Evolutionary conservation across 1,284 basidiomycete species (phyloP), one percentile per base, ranked within the genome.

Genomic region (Ceratobasidium sp.): DNA sequence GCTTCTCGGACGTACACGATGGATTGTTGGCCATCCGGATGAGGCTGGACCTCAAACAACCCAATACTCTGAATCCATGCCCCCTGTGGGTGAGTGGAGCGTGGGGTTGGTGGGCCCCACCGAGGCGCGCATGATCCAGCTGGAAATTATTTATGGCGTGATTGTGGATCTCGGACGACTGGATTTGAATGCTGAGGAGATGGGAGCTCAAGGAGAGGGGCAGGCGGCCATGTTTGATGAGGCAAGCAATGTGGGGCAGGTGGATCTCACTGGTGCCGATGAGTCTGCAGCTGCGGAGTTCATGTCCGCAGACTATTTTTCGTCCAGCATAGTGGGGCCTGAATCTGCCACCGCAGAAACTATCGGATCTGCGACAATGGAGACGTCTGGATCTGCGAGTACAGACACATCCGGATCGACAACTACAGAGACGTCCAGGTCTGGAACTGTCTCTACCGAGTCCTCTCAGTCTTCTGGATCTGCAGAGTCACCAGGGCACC

Each of bases 121-220:
- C 0, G 70, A 74, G 30, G 59, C 43, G 10, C 34, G 60, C 1
- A 82, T 93, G 77, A 88, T 96, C 71, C 89, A 93, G 78, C 84
- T 86, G 46, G 94, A 96, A 81, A 85, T 97, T 59, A 79, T 96
- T 4, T 85, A 91, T 72, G 91, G 93, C 50, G 89, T 97, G 73
- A 89, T 96, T 72, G 89, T 96, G 64, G 94, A 93, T 30, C 92
- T 97, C 85, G 93, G 92, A 3, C 84, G 88, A 36, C 84, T 97
- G 21, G 92, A 94, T 75, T 83, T 84, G 32, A 80, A 83, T 36
- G 76, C 77, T 45, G 83, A 70, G 43, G 72, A 64, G 41, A 28
- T 65, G 50, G 50, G 18, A 65, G 16, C 9, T 23, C 45, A 8
- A n/a, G 69, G 61, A 28, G 50, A 58, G 62, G 41, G 14, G 1